phyloP scores from a whole-genome alignment of 176 grass and related monocot genomes.

The Miscanthus lutarioriparius region DNA sequence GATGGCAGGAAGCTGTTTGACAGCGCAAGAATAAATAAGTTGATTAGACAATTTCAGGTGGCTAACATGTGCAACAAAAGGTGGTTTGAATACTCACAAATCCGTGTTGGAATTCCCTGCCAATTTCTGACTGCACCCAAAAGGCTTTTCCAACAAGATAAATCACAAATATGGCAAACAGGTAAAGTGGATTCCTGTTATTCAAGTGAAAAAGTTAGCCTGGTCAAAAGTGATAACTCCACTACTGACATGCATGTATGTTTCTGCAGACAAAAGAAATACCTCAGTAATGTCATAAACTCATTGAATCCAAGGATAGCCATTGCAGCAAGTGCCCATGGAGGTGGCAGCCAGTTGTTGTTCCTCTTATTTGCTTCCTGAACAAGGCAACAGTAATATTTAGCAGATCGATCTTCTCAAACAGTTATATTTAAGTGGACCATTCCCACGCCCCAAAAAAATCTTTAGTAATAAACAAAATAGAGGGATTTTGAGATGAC shows the following conservation, averaged over 20 bases:
- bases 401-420: not conserved
- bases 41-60: conserved; percentile 2
- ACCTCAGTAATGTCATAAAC: conserved; percentile 97
- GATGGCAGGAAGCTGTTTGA: conserved; percentile 67
- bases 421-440: not conserved
- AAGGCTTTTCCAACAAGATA: conserved; percentile 91
- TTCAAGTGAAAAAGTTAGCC: conserved; percentile 32
- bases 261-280: conserved; percentile 21
- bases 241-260: not conserved
- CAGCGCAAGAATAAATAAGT: conserved; percentile 12
- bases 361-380: conserved; percentile 98
- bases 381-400: conserved; percentile 24
- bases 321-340: conserved; percentile 96
- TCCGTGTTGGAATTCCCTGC: conserved; percentile 77
- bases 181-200: conserved; percentile 81
- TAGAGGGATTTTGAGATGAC: not conserved
- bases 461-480: conserved; percentile 1
- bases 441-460: not conserved
- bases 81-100: conserved; percentile 59
- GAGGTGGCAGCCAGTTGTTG: conserved; percentile 95
- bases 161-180: conserved; percentile 73
- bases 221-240: not conserved
- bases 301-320: conserved; percentile 93
- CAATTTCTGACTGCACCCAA: conserved; percentile 90
- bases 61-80: conserved; percentile 21